Conservation (phyloP, 2,329 filamentous ascomycete genomes). For the Grosmannia clavigera region DNA sequence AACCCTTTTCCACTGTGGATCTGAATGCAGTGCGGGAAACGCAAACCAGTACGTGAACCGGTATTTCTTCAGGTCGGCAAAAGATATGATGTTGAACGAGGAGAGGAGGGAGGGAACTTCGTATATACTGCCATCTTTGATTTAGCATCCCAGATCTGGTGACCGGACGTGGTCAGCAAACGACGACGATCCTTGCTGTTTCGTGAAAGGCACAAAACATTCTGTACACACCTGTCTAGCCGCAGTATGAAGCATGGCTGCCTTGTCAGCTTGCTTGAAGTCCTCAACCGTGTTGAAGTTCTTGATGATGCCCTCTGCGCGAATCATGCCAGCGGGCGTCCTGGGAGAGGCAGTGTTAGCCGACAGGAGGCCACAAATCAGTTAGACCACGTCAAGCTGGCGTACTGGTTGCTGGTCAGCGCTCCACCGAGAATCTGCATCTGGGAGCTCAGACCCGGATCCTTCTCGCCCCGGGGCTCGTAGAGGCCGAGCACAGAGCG, state of each 20-base stretch:
- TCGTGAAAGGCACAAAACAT: background rate
- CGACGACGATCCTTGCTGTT: background rate
- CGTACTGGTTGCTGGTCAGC: constrained; percentile 71
- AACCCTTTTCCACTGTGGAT: constrained; percentile 64
- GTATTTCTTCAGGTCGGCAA: constrained; percentile 94
- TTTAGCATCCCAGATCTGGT: constrained; percentile 94
- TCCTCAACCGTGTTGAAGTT: constrained; percentile 95
- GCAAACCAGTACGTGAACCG: constrained; percentile 98
- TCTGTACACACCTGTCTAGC: constrained; percentile 53
- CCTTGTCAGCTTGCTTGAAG: constrained; percentile 74
- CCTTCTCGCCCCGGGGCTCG: constrained; percentile 61
- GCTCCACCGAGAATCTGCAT: constrained; percentile 87
- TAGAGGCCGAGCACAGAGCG: constrained; percentile 80
- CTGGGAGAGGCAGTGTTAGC: constrained; percentile 3
- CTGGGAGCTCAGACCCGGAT: constrained; percentile 64
- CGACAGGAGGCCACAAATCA: background rate
- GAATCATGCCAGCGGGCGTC: constrained; percentile 53
- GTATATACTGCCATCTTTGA: constrained; percentile 92
- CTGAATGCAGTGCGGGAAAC: constrained; percentile 84
- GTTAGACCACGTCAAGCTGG: constrained; percentile 11
- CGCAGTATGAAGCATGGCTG: constrained; percentile 62
- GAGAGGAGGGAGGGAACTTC: constrained; percentile 84
- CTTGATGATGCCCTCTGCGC: constrained; percentile 86
- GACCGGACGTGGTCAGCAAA: background rate
- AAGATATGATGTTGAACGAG: constrained; percentile 81